A percentile compares a stretch with the other conserved stretches of the same genome.
Conservation (phyloP, 2,329 filamentous ascomycete species). For the Fusarium luffae region DNA sequence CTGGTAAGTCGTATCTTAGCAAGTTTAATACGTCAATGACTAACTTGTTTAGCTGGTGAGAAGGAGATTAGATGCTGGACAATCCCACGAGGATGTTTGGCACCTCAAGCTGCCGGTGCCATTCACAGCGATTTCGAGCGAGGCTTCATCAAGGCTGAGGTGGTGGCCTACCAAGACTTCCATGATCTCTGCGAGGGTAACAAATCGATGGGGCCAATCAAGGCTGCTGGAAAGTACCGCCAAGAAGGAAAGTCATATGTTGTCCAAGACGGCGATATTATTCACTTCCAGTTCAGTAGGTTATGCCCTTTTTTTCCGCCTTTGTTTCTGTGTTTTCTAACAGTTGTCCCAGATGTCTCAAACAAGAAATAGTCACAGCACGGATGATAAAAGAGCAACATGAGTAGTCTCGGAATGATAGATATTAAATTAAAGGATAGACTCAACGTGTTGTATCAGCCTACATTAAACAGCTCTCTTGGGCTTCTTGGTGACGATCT, state of each 20-base stretch:
- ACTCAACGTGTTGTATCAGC: conserved; percentile 42
- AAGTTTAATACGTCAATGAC: no score
- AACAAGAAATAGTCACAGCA: conserved; percentile 1
- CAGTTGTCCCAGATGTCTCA: background rate
- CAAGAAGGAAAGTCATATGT: conserved; percentile 59
- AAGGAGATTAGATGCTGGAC: conserved; percentile 60
- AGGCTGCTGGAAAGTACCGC: conserved; percentile 58
- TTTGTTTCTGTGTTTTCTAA: background rate
- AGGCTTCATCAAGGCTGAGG: conserved; percentile 59
- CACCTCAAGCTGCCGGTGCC: conserved; percentile 56
- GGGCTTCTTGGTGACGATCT: conserved; percentile 11
- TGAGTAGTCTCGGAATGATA: background rate
- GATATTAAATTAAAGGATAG: background rate
- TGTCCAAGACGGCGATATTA: conserved; percentile 57
- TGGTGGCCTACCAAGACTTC: conserved; percentile 59
- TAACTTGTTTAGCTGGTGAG: conserved; percentile 57
- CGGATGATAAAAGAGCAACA: no score
- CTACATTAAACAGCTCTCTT: background rate
- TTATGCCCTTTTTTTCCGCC: background rate
- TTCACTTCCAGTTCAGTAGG: conserved; percentile 59
- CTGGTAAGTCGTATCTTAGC: no score
- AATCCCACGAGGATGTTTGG: conserved; percentile 51
- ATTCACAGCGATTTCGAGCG: conserved; percentile 58
- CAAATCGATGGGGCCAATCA: conserved; percentile 59
- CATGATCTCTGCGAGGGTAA: conserved; percentile 55